Percentiles rank a stretch among this genome's conserved stretches.
Conservation (phyloP, 768 basidiomycete species). For the Pilatotrama ljubarskyi region DNA sequence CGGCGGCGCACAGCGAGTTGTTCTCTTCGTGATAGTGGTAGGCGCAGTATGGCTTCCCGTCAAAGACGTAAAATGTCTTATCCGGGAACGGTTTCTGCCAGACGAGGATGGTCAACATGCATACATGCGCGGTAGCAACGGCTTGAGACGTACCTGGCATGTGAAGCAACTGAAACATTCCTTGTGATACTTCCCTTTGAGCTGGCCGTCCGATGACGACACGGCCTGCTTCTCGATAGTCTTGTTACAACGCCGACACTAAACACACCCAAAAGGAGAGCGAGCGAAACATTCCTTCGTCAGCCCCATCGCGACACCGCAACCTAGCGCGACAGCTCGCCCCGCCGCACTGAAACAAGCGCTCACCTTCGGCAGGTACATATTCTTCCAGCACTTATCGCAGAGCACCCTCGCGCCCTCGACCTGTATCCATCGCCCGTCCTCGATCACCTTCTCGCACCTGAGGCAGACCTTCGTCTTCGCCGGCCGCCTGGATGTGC, state of each 20-base stretch:
- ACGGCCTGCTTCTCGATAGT: slow-evolving; percentile 93
- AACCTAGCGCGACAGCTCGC: slow-evolving; percentile 2
- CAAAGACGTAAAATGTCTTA: slow-evolving; percentile 88
- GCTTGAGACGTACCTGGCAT: slow-evolving; percentile 60
- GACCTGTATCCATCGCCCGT: slow-evolving; percentile 80
- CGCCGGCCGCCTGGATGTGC: slow-evolving; percentile 32
- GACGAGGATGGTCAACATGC: background rate
- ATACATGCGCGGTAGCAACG: background rate
- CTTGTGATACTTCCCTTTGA: slow-evolving; percentile 94
- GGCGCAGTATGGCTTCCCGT: slow-evolving; percentile 87
- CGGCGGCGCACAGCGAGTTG: slow-evolving; percentile 80
- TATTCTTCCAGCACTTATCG: slow-evolving; percentile 92
- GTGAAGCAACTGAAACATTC: slow-evolving; percentile 87
- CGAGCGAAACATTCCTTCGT: background rate
- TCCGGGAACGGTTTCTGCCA: slow-evolving; percentile 84
- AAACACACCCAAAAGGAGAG: slow-evolving; percentile 2
- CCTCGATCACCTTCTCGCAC: slow-evolving; percentile 69
- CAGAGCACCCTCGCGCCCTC: slow-evolving; percentile 80
- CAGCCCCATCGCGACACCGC: background rate
- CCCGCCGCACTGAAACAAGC: background rate
- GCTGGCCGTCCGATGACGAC: slow-evolving; percentile 87
- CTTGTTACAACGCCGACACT: slow-evolving; percentile 86
- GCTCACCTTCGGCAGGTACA: slow-evolving; percentile 89
- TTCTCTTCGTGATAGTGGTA: slow-evolving; percentile 94
- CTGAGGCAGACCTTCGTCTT: slow-evolving; percentile 51